Conservation (phyloP, 371 early-diverging fungal species). For the Rhizopus arrhizus region DNA sequence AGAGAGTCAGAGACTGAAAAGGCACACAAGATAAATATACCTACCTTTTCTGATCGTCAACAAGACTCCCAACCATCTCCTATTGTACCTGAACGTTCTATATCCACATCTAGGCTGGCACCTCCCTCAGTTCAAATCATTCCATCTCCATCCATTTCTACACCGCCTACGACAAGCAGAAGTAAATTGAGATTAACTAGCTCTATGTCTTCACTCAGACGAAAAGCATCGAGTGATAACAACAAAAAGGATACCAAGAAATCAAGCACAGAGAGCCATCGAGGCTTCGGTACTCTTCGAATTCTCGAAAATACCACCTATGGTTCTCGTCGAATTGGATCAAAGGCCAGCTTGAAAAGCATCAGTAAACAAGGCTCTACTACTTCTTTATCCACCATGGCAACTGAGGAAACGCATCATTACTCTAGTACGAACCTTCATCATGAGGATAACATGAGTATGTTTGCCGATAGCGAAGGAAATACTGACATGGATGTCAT, state of each 20-base stretch:
- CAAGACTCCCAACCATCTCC: neutral
- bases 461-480: slow-evolving; percentile 14
- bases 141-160: slow-evolving; percentile 32
- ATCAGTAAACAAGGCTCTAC: slow-evolving; percentile 21
- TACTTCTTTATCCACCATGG: slow-evolving; percentile 32
- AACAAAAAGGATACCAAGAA: slow-evolving; percentile 13
- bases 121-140: slow-evolving; percentile 26
- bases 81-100: slow-evolving; percentile 23
- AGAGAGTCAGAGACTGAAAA: neutral
- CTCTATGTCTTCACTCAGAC: slow-evolving; percentile 32
- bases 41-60: neutral
- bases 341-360: slow-evolving; percentile 15
- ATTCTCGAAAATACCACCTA: slow-evolving; percentile 31
- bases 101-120: slow-evolving; percentile 33
- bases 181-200: slow-evolving; percentile 18
- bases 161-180: slow-evolving; percentile 25
- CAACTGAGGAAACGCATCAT: slow-evolving; percentile 25
- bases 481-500: slow-evolving; percentile 65
- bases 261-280: slow-evolving; percentile 8
- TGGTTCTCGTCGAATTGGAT: slow-evolving; percentile 6
- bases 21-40: neutral
- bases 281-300: slow-evolving; percentile 28
- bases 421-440: slow-evolving; percentile 3
- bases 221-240: neutral
- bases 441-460: slow-evolving; percentile 17